Evolutionary conservation across 192 early-diverging fungal species (phyloP).

Genomic region (Podila verticillata): DNA sequence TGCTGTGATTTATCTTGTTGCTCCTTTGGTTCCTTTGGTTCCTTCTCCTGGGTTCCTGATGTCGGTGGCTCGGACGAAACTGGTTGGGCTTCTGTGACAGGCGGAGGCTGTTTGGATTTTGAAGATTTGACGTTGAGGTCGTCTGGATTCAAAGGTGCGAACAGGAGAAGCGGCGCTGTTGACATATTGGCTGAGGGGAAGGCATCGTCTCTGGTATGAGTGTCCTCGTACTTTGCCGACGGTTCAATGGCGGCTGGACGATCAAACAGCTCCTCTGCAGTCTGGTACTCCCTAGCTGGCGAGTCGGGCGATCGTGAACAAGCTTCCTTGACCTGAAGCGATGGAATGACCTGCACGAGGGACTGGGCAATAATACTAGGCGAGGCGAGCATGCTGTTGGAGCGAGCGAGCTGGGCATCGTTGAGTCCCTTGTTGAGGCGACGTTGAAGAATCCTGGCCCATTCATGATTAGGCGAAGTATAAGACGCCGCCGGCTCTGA

Average conservation of each 20-base stretch:
- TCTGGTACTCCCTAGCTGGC: slow-evolving; percentile 28
- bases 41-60: background rate
- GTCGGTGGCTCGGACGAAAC: background rate
- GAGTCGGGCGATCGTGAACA: slow-evolving; percentile 17
- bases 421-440: slow-evolving; percentile 39
- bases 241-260: slow-evolving; percentile 39
- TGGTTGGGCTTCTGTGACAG: background rate
- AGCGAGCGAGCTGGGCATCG: slow-evolving; percentile 41
- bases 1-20: background rate
- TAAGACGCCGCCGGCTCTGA: slow-evolving; percentile 29
- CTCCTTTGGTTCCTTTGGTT: background rate
- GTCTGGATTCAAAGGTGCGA: slow-evolving; percentile 43
- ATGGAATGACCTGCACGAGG: slow-evolving; percentile 40
- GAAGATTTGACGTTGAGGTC: slow-evolving; percentile 22
- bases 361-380: slow-evolving; percentile 49
- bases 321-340: slow-evolving; percentile 45
- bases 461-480: slow-evolving; percentile 44
- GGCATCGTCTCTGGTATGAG: slow-evolving; percentile 11
- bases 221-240: slow-evolving; percentile 20
- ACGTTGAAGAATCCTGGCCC: slow-evolving; percentile 35
- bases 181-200: slow-evolving; percentile 32
- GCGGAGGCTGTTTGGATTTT: slow-evolving; percentile 1
- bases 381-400: slow-evolving; percentile 48
- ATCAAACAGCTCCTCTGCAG: slow-evolving; percentile 49
- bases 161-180: slow-evolving; percentile 21